phyloP scores from a whole-genome alignment of 805 yeast species.

The Priceomyces medius region DNA sequence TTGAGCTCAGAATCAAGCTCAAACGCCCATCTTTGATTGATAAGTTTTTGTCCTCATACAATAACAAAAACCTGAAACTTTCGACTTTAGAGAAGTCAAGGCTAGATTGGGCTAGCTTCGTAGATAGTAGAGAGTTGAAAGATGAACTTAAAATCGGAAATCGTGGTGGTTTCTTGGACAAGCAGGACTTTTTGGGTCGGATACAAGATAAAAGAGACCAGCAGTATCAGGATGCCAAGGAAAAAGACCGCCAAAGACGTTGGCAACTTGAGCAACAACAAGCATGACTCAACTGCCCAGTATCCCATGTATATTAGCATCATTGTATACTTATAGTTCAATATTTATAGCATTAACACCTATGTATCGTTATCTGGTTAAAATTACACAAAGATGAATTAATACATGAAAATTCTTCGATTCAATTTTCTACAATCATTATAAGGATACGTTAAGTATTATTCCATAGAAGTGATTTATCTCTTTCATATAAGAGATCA shows the following conservation, averaged over 20 bases:
- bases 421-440: not conserved
- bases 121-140: slow-evolving; percentile 77
- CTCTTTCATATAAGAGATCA: not conserved
- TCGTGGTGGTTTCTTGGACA: slow-evolving; percentile 88
- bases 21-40: slow-evolving; percentile 77
- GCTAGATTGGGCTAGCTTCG: slow-evolving; percentile 93
- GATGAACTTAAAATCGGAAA: slow-evolving; percentile 81
- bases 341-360: not conserved
- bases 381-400: not conserved
- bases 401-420: slow-evolving; percentile 1
- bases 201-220: slow-evolving; percentile 61
- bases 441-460: not conserved
- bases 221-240: slow-evolving; percentile 45
- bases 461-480: not conserved
- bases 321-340: not conserved
- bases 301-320: not conserved
- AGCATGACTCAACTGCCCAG: no score
- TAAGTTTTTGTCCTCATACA: slow-evolving; percentile 65
- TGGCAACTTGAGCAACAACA: slow-evolving; percentile 10
- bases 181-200: slow-evolving; percentile 82
- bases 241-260: slow-evolving; percentile 25
- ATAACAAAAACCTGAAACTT: slow-evolving; percentile 65
- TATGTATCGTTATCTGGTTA: not conserved
- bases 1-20: slow-evolving; percentile 51
- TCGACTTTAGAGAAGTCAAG: slow-evolving; percentile 91